These are phyloP conservation scores for Annona cherimola DNA, from an alignment of 164 flowering plant genomes.

Conservation along the genomic window DNA sequence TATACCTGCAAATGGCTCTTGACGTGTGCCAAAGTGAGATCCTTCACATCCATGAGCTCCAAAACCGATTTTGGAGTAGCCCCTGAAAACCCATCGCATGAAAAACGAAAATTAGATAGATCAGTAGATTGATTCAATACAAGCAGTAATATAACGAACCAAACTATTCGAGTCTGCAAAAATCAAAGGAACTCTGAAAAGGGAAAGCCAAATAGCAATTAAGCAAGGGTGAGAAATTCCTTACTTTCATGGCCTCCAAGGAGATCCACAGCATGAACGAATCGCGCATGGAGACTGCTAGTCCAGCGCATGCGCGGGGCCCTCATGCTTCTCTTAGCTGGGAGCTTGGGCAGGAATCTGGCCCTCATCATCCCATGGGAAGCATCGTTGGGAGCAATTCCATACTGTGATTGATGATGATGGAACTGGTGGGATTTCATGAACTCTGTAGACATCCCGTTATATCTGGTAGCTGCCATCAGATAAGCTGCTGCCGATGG, in stretches of 20 bases:
- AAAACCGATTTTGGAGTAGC: slow-evolving; percentile 80
- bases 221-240: neutral
- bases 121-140: neutral
- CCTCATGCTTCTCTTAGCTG: slow-evolving; percentile 50
- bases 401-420: slow-evolving; percentile 26
- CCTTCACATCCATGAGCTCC: slow-evolving; percentile 80
- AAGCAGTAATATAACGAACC: neutral
- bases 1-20: slow-evolving; percentile 73
- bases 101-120: neutral
- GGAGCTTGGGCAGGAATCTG: slow-evolving; percentile 46
- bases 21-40: slow-evolving; percentile 78
- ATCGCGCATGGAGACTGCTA: slow-evolving; percentile 60
- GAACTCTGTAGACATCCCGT: slow-evolving; percentile 34
- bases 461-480: slow-evolving; percentile 23
- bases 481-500: slow-evolving; percentile 20
- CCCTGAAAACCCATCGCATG: slow-evolving; percentile 30
- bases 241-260: slow-evolving; percentile 84
- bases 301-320: slow-evolving; percentile 84
- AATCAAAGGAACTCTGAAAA: neutral
- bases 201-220: neutral
- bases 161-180: neutral
- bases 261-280: slow-evolving; percentile 70
- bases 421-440: slow-evolving; percentile 26
- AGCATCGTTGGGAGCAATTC: slow-evolving; percentile 23
- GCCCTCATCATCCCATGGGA: slow-evolving; percentile 41